phyloP scores from a whole-genome alignment of 1,284 basidiomycete genomes.

The Tylopilus sp. region DNA sequence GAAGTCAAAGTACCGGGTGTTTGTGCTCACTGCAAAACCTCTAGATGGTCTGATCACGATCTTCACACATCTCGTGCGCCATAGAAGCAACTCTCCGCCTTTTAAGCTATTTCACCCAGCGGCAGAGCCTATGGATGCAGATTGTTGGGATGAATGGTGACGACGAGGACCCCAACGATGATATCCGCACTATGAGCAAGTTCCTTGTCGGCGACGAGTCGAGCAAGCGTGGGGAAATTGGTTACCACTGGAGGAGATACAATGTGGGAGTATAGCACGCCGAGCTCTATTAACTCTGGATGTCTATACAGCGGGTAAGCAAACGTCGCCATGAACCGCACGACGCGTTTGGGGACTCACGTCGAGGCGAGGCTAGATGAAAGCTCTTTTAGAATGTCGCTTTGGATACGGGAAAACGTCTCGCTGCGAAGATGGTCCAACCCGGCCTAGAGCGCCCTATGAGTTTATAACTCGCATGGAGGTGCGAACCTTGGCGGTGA shows the following conservation, averaged over 20 bases:
- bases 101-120: no score
- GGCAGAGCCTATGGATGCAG: no score
- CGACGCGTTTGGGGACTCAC: background rate
- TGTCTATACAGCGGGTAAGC: slow-evolving; percentile 19
- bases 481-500: slow-evolving; percentile 35
- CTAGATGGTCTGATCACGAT: no score
- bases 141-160: no score
- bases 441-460: slow-evolving; percentile 25
- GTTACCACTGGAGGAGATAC: slow-evolving; percentile 25
- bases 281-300: slow-evolving; percentile 33
- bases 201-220: slow-evolving; percentile 30
- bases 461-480: background rate
- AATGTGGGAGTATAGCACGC: slow-evolving; percentile 34
- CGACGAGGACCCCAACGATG: slow-evolving; percentile 33
- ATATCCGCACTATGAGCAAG: slow-evolving; percentile 36
- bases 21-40: no score
- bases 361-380: slow-evolving; percentile 28
- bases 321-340: background rate
- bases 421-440: slow-evolving; percentile 30
- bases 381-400: slow-evolving; percentile 34
- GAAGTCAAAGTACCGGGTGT: no score
- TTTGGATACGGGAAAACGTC: slow-evolving; percentile 30
- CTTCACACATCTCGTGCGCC: no score
- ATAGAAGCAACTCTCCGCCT: no score
- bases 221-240: slow-evolving; percentile 22